phyloP scores from a whole-genome alignment of 106 monocot species.

The Apostasia shenzhenica region DNA sequence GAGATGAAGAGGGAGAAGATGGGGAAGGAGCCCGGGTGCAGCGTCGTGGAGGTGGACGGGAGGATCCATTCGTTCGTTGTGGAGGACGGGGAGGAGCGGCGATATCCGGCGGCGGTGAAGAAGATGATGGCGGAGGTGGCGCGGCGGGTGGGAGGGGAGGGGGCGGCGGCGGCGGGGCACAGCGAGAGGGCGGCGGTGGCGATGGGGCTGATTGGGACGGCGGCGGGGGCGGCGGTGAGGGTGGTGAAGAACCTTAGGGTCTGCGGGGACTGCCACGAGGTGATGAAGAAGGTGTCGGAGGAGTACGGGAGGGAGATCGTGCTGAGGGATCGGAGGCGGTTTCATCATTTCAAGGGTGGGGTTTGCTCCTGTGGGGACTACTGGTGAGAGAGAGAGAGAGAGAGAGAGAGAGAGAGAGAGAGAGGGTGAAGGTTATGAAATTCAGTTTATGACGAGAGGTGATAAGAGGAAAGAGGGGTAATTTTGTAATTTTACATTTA shows the following conservation, averaged over 20 bases:
- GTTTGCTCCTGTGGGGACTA: conserved; percentile 3
- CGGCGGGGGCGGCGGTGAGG: neutral
- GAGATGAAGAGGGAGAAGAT: no score
- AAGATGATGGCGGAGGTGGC: neutral
- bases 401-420: no score
- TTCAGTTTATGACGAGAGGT: no score
- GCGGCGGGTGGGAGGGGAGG: neutral
- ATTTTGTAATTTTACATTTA: no score
- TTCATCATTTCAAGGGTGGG: conserved; percentile 5
- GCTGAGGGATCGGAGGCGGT: neutral
- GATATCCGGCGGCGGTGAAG: neutral
- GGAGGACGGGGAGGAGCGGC: neutral
- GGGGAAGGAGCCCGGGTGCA: no score
- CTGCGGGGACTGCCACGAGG: neutral
- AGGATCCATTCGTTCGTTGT: neutral
- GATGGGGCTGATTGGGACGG: neutral
- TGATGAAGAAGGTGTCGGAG: neutral
- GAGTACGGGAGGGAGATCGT: no score
- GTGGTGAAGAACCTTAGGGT: neutral
- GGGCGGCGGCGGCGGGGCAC: neutral
- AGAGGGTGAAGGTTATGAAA: no score
- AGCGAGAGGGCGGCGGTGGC: neutral
- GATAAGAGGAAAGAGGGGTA: no score
- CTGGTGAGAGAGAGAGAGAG: neutral
- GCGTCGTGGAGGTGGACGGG: no score